These are phyloP conservation scores for Hypoxylon sp. DNA, from an alignment of 2,329 filamentous ascomycete species.

Conservation along the genomic window DNA sequence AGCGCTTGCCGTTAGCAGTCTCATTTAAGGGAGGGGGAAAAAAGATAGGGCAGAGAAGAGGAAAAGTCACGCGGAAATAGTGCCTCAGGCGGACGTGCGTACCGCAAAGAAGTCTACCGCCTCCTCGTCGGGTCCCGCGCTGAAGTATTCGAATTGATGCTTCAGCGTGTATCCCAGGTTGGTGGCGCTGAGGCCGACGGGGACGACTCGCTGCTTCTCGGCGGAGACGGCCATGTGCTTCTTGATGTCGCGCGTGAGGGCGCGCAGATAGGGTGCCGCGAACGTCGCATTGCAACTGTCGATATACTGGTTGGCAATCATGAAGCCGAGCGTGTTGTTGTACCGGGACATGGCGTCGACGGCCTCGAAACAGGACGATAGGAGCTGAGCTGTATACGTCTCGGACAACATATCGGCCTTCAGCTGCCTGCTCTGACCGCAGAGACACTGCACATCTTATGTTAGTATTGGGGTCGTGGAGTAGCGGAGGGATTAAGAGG, in stretches of 20 bases:
- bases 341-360: constrained; percentile 42
- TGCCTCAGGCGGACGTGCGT: neutral
- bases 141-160: constrained; percentile 34
- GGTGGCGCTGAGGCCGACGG: constrained; percentile 28
- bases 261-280: constrained; percentile 35
- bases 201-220: constrained; percentile 22
- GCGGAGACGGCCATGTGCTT: constrained; percentile 37
- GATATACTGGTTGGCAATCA: constrained; percentile 36
- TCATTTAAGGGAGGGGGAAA: too few species aligned
- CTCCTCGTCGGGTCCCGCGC: constrained; percentile 25
- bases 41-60: too few species aligned
- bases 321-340: constrained; percentile 42
- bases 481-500: neutral
- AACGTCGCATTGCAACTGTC: constrained; percentile 12
- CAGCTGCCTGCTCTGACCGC: constrained; percentile 3
- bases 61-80: too few species aligned
- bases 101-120: constrained; percentile 35
- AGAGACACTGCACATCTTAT: constrained; percentile 22
- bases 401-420: constrained; percentile 13
- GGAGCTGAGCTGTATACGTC: constrained; percentile 33
- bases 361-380: constrained; percentile 34
- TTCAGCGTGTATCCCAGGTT: constrained; percentile 5
- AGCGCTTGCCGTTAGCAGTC: too few species aligned
- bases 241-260: constrained; percentile 42
- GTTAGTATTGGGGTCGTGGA: neutral